Conservation (phyloP, 108 stramenopile genomes). For the Cyclotella kingstonii region DNA sequence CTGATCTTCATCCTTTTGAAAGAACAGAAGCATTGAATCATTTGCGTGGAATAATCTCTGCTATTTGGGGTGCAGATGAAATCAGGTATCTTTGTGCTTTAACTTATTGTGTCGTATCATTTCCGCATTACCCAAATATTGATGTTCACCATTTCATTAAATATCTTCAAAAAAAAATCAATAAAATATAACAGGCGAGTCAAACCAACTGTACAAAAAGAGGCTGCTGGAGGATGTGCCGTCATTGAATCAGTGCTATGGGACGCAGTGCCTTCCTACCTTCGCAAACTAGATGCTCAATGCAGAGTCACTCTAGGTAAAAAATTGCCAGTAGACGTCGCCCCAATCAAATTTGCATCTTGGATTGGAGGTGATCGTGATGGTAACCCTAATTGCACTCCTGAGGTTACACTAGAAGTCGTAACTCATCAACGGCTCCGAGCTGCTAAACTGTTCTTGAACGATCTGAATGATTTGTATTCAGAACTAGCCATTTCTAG, state of each 20-base stretch:
- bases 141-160: not conserved
- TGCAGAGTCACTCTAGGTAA: constrained; percentile 68
- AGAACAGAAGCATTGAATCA: constrained; percentile 52
- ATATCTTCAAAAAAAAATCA: not conserved
- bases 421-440: constrained; percentile 75
- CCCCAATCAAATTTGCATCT: constrained; percentile 90
- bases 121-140: not conserved
- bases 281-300: constrained; percentile 91
- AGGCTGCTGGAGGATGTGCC: constrained; percentile 91
- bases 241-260: constrained; percentile 94
- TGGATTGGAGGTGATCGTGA: constrained; percentile 98
- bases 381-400: constrained; percentile 97
- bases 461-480: constrained; percentile 69
- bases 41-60: constrained; percentile 70
- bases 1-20: constrained; percentile 77
- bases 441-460: constrained; percentile 80
- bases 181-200: constrained; percentile 48
- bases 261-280: constrained; percentile 93
- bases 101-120: not conserved
- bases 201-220: constrained; percentile 92
- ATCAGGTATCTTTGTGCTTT: constrained; percentile 51
- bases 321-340: constrained; percentile 78
- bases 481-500: constrained; percentile 67
- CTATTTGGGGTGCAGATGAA: constrained; percentile 89
- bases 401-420: constrained; percentile 88